Evolutionary conservation across 805 yeast species (phyloP).

Genomic region (Aciculoconidium aculeatum): DNA sequence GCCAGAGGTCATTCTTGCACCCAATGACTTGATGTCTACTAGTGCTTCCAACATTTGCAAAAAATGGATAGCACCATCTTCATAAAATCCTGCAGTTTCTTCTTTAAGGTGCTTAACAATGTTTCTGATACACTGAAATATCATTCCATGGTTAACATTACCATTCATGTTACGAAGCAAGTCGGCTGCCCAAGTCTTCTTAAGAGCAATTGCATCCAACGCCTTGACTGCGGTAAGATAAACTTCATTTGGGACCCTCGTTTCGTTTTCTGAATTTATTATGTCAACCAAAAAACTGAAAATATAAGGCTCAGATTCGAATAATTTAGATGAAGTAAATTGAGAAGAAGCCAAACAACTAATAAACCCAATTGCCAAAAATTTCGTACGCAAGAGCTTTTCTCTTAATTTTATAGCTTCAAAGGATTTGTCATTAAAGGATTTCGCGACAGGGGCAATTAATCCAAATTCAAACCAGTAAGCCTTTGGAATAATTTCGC

Average conservation of each 20-base stretch:
- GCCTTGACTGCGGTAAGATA: conserved; percentile 59
- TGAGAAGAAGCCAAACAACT: conserved; percentile 53
- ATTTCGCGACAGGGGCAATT: conserved; percentile 60
- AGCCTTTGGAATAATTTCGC: conserved; percentile 53
- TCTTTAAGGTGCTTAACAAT: conserved; percentile 44
- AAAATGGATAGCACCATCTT: conserved; percentile 45
- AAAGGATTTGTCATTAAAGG: conserved; percentile 54
- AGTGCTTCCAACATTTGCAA: conserved; percentile 61
- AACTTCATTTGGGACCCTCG: conserved; percentile 43
- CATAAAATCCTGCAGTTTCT: conserved; percentile 17
- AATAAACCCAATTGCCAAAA: conserved; percentile 60
- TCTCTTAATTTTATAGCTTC: conserved; percentile 53
- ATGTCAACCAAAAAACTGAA: conserved; percentile 66
- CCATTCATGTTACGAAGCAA: conserved; percentile 75
- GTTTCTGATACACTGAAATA: conserved; percentile 65
- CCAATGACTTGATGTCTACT: conserved; percentile 49
- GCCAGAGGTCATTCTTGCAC: conserved; percentile 59
- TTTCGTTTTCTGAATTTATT: conserved; percentile 56
- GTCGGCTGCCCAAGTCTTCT: conserved; percentile 69
- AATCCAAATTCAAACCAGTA: conserved; percentile 58
- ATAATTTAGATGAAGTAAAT: conserved; percentile 56
- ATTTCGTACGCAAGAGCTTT: conserved; percentile 56
- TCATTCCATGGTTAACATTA: conserved; percentile 76
- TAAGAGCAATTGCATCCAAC: conserved; percentile 61
- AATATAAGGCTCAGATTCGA: conserved; percentile 66